Percentiles rank a stretch among this genome's conserved stretches.
Evolutionary conservation across 2,329 filamentous ascomycete genomes (phyloP).

Genomic region (Cordyceps pruinosa): DNA sequence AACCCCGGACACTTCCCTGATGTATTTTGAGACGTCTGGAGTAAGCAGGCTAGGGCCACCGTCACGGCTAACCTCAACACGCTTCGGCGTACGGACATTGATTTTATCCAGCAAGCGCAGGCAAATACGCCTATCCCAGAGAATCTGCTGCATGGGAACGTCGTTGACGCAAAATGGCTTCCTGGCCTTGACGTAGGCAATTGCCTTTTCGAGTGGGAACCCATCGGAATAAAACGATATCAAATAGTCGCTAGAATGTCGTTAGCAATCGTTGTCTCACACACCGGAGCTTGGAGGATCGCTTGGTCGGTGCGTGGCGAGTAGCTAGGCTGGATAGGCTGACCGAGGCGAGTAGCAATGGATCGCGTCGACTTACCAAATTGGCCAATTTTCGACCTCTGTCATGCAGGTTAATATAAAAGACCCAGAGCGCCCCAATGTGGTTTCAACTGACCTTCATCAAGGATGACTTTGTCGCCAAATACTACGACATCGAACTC

Average conservation of each 20-base stretch:
- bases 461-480: constrained; percentile 96
- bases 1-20: constrained; percentile 75
- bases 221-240: constrained; percentile 98
- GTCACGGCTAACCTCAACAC: constrained; percentile 87
- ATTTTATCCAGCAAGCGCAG: constrained; percentile 83
- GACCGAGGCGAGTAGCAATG: constrained; percentile 22
- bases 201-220: constrained; percentile 93
- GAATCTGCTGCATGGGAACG: constrained; percentile 89
- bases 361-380: constrained; percentile 51
- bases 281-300: neutral
- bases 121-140: constrained; percentile 93
- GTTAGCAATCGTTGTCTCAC: constrained; percentile 19
- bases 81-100: constrained; percentile 78
- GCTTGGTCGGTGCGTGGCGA: constrained; percentile 13
- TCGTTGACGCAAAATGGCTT: constrained; percentile 98
- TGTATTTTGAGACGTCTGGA: constrained; percentile 69
- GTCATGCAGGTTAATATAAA: constrained; percentile 4
- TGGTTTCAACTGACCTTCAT: constrained; percentile 56
- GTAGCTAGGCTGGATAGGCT: constrained; percentile 28
- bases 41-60: constrained; percentile 77
- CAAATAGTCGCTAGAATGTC: constrained; percentile 64
- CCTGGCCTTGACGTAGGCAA: constrained; percentile 85
- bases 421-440: constrained; percentile 12
- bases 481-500: constrained; percentile 98
- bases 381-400: constrained; percentile 92